These are phyloP conservation scores for Conidiobolus incongruus DNA, from an alignment of 371 early-diverging fungal genomes.

Conservation along the genomic window DNA sequence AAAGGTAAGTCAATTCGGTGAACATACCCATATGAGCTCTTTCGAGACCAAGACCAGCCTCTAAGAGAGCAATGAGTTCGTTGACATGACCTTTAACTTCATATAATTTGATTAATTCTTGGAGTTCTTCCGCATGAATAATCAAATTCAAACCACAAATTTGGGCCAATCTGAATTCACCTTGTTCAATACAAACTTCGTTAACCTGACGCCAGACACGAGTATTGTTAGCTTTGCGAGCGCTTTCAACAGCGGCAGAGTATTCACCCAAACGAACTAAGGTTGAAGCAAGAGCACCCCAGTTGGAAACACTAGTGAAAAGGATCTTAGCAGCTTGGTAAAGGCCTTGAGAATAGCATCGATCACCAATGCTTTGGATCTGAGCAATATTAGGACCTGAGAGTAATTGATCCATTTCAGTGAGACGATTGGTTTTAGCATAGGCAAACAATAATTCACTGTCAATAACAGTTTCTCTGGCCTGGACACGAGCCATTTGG, in stretches of 20 bases:
- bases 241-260: constrained; percentile 91
- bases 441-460: constrained; percentile 82
- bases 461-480: constrained; percentile 82
- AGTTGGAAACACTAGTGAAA: constrained; percentile 84
- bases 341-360: constrained; percentile 77
- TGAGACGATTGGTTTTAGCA: constrained; percentile 77
- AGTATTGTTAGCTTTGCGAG: constrained; percentile 90
- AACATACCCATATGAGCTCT: constrained; percentile 99
- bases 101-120: constrained; percentile 62
- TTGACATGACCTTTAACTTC: constrained; percentile 73
- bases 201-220: constrained; percentile 95
- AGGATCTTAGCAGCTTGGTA: constrained; percentile 85
- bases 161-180: constrained; percentile 89
- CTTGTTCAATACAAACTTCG: constrained; percentile 76
- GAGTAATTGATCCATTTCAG: constrained; percentile 84
- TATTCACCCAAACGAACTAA: constrained; percentile 85
- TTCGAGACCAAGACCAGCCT: constrained; percentile 83
- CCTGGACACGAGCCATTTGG: constrained; percentile 77
- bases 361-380: constrained; percentile 79
- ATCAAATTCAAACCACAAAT: constrained; percentile 90
- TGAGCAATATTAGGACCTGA: constrained; percentile 83
- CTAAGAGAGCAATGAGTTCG: constrained; percentile 70
- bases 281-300: constrained; percentile 86
- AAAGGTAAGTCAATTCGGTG: constrained; percentile 87
- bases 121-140: constrained; percentile 91